These are phyloP conservation scores for Saraca asoca DNA, from an alignment of 331 rosid genomes.

Conservation along the genomic window DNA sequence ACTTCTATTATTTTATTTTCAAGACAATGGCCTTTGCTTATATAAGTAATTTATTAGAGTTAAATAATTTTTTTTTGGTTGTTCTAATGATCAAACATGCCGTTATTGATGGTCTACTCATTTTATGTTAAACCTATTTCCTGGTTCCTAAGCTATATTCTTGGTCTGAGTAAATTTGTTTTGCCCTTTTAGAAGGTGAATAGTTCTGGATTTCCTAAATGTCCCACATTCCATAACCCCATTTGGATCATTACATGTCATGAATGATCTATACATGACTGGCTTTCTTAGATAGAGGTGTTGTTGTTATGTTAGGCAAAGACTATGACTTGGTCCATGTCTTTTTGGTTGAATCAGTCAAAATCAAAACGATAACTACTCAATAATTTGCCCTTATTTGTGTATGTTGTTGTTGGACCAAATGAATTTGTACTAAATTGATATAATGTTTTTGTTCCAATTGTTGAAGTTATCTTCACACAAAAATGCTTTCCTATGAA, in stretches of 20 bases:
- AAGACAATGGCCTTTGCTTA: no score
- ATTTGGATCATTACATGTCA: no score
- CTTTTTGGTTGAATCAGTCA: slow-evolving; percentile 44
- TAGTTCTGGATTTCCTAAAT: no score
- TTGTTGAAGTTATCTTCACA: no score
- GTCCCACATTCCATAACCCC: no score
- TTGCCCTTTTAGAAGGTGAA: slow-evolving; percentile 45
- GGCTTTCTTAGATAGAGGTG: slow-evolving; percentile 31
- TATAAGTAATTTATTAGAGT: no score
- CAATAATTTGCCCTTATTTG: slow-evolving; percentile 23
- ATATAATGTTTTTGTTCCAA: no score
- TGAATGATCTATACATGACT: no score
- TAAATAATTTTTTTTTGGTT: slow-evolving; percentile 45
- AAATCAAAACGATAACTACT: slow-evolving; percentile 43
- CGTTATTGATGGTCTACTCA: slow-evolving; percentile 41
- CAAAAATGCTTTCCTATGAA: no score
- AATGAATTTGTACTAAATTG: no score
- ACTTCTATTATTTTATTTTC: no score
- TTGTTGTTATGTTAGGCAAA: slow-evolving; percentile 44
- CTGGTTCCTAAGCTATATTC: slow-evolving; percentile 42
- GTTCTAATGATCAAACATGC: slow-evolving; percentile 41
- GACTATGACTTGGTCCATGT: slow-evolving; percentile 41
- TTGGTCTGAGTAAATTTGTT: slow-evolving; percentile 47
- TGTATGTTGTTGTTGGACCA: slow-evolving; percentile 31
- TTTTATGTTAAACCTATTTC: slow-evolving; percentile 53